Evolutionary conservation across 768 basidiomycete species (phyloP).

Genomic region (Serendipita sp.): DNA sequence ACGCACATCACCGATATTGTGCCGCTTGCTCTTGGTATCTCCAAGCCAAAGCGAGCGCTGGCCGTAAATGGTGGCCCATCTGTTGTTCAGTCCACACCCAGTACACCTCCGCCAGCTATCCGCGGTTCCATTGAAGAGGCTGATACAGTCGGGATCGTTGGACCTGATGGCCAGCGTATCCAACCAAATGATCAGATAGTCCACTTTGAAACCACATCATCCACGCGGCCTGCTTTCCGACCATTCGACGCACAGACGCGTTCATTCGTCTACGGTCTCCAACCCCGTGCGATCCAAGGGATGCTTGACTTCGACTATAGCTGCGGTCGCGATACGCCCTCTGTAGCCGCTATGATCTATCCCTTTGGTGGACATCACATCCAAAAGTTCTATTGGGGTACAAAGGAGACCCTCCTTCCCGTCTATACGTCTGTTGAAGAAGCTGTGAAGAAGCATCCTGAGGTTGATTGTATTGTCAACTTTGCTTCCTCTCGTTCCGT

Average conservation of each 20-base stretch:
- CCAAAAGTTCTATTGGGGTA: slow-evolving; percentile 99
- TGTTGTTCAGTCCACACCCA: slow-evolving; percentile 33
- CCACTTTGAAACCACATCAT: slow-evolving; percentile 49
- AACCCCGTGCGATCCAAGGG: slow-evolving; percentile 97
- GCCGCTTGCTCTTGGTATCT: slow-evolving; percentile 86
- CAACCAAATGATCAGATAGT: slow-evolving; percentile 84
- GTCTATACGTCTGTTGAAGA: slow-evolving; percentile 89
- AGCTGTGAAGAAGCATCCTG: slow-evolving; percentile 85
- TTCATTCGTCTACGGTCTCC: slow-evolving; percentile 95
- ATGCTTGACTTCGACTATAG: slow-evolving; percentile 99
- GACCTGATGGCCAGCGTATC: slow-evolving; percentile 62
- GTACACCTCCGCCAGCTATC: slow-evolving; percentile 24
- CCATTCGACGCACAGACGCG: slow-evolving; percentile 92
- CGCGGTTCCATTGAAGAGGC: slow-evolving; percentile 14
- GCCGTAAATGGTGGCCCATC: slow-evolving; percentile 20
- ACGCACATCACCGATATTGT: slow-evolving; percentile 98
- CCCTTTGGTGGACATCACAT: slow-evolving; percentile 99
- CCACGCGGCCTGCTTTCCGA: slow-evolving; percentile 58
- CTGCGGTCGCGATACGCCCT: slow-evolving; percentile 80
- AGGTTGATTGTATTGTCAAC: slow-evolving; percentile 97
- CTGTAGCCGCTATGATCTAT: slow-evolving; percentile 99
- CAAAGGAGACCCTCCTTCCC: slow-evolving; percentile 94
- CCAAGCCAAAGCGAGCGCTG: slow-evolving; percentile 32
- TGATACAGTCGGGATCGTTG: slow-evolving; percentile 50
- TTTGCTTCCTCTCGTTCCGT: slow-evolving; percentile 90